These are phyloP conservation scores for Raphanus sativus DNA, from an alignment of 345 rosid species.

Conservation along the genomic window DNA sequence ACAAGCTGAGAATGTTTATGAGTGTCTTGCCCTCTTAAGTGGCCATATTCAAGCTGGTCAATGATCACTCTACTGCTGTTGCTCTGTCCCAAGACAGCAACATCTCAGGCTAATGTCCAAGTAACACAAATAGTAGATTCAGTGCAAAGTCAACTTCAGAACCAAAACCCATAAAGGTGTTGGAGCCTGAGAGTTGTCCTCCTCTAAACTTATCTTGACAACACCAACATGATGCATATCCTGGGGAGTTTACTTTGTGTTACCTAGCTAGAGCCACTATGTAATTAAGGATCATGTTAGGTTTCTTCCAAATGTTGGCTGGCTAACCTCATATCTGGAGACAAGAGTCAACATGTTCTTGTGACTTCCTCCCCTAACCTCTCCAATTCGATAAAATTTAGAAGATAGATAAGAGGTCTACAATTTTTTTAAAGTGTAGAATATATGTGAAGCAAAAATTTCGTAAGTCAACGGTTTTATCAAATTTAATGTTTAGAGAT, in stretches of 20 bases:
- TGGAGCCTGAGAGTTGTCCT: slow-evolving; percentile 23
- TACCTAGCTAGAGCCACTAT: slow-evolving; percentile 48
- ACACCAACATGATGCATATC: slow-evolving; percentile 29
- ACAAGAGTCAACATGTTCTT: slow-evolving; percentile 32
- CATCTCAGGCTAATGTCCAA: not conserved
- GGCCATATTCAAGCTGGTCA: slow-evolving; percentile 53
- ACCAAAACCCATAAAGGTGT: slow-evolving; percentile 10
- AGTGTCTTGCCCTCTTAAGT: slow-evolving; percentile 51
- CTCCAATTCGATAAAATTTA: not conserved
- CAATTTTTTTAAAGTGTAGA: not conserved
- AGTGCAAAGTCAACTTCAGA: not conserved
- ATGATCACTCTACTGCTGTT: slow-evolving; percentile 8
- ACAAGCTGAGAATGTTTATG: slow-evolving; percentile 38
- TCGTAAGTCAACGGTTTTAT: not conserved
- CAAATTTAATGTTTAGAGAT: not conserved
- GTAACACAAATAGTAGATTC: not conserved
- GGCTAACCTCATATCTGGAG: slow-evolving; percentile 97
- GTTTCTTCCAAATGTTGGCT: slow-evolving; percentile 96
- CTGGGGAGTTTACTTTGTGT: not conserved
- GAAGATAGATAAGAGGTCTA: not conserved
- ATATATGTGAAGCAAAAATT: not conserved
- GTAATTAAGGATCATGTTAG: slow-evolving; percentile 84
- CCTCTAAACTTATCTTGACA: slow-evolving; percentile 23
- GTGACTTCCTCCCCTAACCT: not conserved
- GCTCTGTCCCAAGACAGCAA: slow-evolving; percentile 1